Base-by-base conservation (phyloP, 495 filamentous ascomycete genomes). In the Mytilinidion resinicola region DNA sequence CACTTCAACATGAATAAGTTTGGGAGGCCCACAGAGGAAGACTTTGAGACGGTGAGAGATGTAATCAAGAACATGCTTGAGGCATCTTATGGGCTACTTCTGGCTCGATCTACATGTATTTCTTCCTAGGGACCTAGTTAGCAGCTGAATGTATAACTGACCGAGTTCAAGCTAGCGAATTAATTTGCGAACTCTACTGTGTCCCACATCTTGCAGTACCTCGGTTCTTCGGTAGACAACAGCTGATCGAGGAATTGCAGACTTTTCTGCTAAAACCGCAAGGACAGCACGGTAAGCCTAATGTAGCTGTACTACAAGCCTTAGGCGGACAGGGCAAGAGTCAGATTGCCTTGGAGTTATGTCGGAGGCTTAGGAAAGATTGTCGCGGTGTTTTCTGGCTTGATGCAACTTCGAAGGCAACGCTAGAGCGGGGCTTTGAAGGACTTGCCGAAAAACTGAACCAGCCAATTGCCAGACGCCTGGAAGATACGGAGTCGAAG, bases 311-410 rank as follows among this genome's bases (percentile, higher is more conserved):
- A 14, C 42, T 73, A 30, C 67, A 62, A 30, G 71, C 68, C 15
- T 60, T 74, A 48, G 69, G 69, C 17, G 70, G 72, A 15, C 65
- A 59, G 50, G 69, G 70, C 19, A 75, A 75, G 61, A 69, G 69
- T 25, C 70, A 73, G 47, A 43, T 74, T 38, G 71, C 71, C 3
- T 51, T 69, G 17, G 60, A 69, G 43, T 73, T 67, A 53, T 71
- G 67, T 56, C 60, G 55, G 36, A 41, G 42, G 30, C n/a, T 42
- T 14, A 67, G 34, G 21, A 39, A 47, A n/a, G 57, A 33, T 43
- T 51, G 20, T 65, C 55, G 51, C 52, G 59, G 21, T 15, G 64
- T 67, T 41, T 60, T 74, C 51, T 74, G 72, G 71, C 34, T 74
- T 12, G 67, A 72, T 41, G 69, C 70, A 41, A 54, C 43, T 55